Conservation (phyloP, 164 flowering plant species). For the Warburgia ugandensis region DNA sequence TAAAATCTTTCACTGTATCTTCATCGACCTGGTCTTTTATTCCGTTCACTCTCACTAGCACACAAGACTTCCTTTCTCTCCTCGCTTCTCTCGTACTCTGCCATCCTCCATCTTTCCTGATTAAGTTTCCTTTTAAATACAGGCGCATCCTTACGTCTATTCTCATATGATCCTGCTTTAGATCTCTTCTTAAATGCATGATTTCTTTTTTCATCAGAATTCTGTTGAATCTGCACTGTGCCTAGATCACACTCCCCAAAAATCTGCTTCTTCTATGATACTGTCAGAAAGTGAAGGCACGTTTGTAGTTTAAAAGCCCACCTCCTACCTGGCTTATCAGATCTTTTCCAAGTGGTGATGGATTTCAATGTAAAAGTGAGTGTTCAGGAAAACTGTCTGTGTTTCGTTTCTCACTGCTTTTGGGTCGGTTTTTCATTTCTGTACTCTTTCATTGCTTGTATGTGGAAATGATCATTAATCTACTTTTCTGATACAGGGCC, state of each 20-base stretch:
- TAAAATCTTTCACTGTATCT: not conserved
- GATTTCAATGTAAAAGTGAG: conserved; percentile 27
- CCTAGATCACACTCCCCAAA: too few species aligned
- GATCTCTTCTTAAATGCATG: not conserved
- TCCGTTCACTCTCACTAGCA: not conserved
- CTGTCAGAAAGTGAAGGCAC: not conserved
- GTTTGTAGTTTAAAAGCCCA: not conserved
- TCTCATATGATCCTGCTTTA: not conserved
- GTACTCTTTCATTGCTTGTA: too few species aligned
- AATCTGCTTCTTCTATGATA: not conserved
- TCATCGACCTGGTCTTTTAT: not conserved
- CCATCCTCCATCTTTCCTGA: not conserved
- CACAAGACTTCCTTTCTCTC: not conserved
- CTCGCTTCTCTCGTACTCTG: not conserved
- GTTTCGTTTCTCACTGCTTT: not conserved
- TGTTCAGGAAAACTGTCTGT: conserved; percentile 6
- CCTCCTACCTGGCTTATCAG: not conserved
- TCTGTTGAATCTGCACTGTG: not conserved
- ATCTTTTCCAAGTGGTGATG: conserved; percentile 13
- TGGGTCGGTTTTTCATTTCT: too few species aligned
- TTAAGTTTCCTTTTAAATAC: not conserved
- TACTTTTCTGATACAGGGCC: conserved; percentile 13
- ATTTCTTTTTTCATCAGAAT: not conserved
- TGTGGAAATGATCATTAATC: not conserved
- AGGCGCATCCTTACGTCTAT: not conserved